A percentile compares a stretch with the other conserved stretches of the same genome.
Conservation (phyloP, 1,284 basidiomycete species). For the Cutaneotrichosporon cutaneum region DNA sequence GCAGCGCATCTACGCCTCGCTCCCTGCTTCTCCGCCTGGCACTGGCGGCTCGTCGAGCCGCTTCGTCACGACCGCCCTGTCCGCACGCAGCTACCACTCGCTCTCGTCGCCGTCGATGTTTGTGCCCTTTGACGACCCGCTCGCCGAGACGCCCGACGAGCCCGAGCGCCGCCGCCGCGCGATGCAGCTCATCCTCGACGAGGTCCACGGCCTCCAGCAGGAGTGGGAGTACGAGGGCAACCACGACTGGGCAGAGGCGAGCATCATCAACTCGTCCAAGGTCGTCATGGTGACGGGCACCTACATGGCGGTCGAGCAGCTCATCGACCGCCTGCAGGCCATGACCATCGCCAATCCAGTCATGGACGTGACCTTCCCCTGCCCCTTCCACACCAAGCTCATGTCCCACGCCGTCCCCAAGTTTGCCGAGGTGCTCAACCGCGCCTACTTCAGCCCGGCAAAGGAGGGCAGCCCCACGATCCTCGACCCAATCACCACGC, state of each 20-base stretch:
- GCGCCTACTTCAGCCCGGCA: slow-evolving; percentile 35
- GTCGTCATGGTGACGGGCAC: slow-evolving; percentile 51
- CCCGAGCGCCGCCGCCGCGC: slow-evolving; percentile 37
- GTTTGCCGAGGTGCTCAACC: slow-evolving; percentile 40
- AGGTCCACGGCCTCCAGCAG: slow-evolving; percentile 43
- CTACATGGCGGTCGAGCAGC: slow-evolving; percentile 42
- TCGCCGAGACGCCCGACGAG: slow-evolving; percentile 24
- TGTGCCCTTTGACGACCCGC: slow-evolving; percentile 32
- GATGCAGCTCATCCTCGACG: slow-evolving; percentile 51
- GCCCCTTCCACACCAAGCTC: slow-evolving; percentile 49
- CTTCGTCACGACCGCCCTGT: slow-evolving; percentile 47
- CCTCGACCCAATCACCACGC: slow-evolving; percentile 48
- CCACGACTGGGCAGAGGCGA: slow-evolving; percentile 49
- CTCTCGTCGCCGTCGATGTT: slow-evolving; percentile 41
- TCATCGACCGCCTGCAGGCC: slow-evolving; percentile 45
- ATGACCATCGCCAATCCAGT: slow-evolving; percentile 51
- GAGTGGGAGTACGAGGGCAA: slow-evolving; percentile 40
- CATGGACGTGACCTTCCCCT: slow-evolving; percentile 52
- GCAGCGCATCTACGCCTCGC: slow-evolving; percentile 40
- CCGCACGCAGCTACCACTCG: slow-evolving; percentile 48
- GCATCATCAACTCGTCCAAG: slow-evolving; percentile 50
- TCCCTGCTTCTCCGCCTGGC: slow-evolving; percentile 36
- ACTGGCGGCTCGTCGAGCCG: slow-evolving; percentile 18
- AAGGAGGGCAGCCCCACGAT: slow-evolving; percentile 33
- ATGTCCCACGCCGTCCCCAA: slow-evolving; percentile 48